Evolutionary conservation across 345 rosid species (phyloP).

Genomic region (Rhizophora mangle): DNA sequence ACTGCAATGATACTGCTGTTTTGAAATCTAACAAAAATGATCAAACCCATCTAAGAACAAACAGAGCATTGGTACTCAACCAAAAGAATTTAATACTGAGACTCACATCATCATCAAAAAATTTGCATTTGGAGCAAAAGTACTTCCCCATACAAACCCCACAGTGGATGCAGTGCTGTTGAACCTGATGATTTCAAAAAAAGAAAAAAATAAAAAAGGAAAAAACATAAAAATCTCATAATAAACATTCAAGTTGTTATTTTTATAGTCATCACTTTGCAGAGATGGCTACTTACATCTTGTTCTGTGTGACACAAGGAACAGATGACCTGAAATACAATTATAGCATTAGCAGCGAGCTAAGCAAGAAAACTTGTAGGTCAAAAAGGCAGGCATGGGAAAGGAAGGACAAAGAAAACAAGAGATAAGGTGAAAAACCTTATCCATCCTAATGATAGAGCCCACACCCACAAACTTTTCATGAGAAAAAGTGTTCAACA

Average conservation of each 20-base stretch:
- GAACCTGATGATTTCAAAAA: conserved; percentile 39
- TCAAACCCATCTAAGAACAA: not conserved
- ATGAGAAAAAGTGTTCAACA: too few relatives aligned
- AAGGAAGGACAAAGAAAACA: conserved; percentile 3
- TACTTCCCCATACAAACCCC: conserved; percentile 77
- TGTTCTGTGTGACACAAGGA: conserved; percentile 68
- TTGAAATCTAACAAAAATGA: conserved; percentile 39
- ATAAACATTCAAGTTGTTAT: not conserved
- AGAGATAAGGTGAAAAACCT: conserved; percentile 6
- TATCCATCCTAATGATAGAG: conserved; percentile 8
- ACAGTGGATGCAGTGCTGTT: conserved; percentile 51
- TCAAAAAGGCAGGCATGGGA: not conserved
- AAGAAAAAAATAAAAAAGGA: not conserved
- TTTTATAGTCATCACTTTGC: not conserved
- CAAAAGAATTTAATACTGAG: not conserved
- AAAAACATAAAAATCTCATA: not conserved
- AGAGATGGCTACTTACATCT: conserved; percentile 44
- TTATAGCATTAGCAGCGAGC: not conserved
- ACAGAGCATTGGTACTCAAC: not conserved
- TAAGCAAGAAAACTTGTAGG: too few relatives aligned
- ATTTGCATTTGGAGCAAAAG: conserved; percentile 64
- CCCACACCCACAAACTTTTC: not conserved
- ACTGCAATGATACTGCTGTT: conserved; percentile 54
- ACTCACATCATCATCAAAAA: conserved; percentile 69
- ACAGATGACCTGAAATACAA: conserved; percentile 55